Conservation (phyloP, 208 protist genomes). For the Leishmania guyanensis region DNA sequence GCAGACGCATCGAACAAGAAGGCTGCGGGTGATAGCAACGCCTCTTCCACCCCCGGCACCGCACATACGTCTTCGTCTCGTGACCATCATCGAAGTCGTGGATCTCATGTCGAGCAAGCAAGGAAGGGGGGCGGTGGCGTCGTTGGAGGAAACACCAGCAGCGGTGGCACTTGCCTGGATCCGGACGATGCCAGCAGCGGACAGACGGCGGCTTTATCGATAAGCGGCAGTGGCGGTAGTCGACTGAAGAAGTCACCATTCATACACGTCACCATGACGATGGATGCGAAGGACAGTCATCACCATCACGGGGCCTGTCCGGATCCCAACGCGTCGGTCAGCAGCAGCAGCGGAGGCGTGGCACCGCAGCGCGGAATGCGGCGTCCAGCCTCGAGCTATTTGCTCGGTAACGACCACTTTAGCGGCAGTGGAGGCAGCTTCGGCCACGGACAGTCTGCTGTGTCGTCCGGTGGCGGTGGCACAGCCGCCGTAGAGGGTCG, state of each 20-base stretch:
- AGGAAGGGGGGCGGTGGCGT: not conserved
- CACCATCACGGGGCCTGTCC: not conserved
- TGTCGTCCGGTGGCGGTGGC: constrained; percentile 5
- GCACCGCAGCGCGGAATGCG: constrained; percentile 46
- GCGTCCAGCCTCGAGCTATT: constrained; percentile 28
- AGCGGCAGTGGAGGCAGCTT: not conserved
- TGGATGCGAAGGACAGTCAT: constrained; percentile 13
- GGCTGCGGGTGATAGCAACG: not conserved
- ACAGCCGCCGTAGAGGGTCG: constrained; percentile 11
- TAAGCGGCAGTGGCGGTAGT: not conserved
- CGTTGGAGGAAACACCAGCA: not conserved
- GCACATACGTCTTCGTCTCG: constrained; percentile 4
- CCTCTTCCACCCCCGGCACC: constrained; percentile 1
- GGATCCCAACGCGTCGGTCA: not conserved
- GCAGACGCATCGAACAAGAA: not conserved
- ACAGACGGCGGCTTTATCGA: not conserved
- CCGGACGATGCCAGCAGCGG: constrained; percentile 4
- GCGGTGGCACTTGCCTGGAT: constrained; percentile 7
- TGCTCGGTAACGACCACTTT: constrained; percentile 24
- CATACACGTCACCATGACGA: constrained; percentile 24
- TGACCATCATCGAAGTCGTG: constrained; percentile 13
- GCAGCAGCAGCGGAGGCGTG: constrained; percentile 23
- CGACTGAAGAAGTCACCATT: constrained; percentile 29
- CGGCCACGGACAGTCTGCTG: not conserved
- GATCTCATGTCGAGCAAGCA: not conserved